Evolutionary conservation across 2,329 filamentous ascomycete genomes (phyloP), one percentile per base, ranked within the genome.

Genomic region (Lecanicillium sp.): DNA sequence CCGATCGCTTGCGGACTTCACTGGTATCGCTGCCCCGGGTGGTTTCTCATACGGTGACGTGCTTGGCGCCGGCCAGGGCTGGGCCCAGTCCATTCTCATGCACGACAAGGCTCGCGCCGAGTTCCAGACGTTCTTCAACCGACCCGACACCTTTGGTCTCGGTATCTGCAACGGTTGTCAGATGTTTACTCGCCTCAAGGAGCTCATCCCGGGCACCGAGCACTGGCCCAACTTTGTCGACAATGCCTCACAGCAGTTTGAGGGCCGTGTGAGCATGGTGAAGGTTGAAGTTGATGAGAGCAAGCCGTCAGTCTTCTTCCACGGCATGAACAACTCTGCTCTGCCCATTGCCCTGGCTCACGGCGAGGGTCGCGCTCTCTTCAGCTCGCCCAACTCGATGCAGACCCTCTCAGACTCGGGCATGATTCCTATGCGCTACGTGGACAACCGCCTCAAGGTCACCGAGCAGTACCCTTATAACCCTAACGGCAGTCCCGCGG

Each of bases 131-230:
- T 97, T 96, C 74, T 97, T 97, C 66, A 74, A 80, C 48, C 79
- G 92, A 20, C 76, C 81, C 4, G 87, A 96, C 57, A 97, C 92
- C 0, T 97, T 98, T 61, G 73, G 87, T 0, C 74, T 98, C 1
- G 92, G 92, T 51, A 87, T 97, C 25, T 97, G 92, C 74, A 98
- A 98, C 59, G 92, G 92, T 36, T 97, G 92, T 58, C 92, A 98
- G 62, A 94, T 97, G 78, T 69, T 97, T 29, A 84, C 84, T 5
- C 79, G 87, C 36, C 59, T 64, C 62, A 87, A 87, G 55, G 79
- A 83, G 43, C 69, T 95, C 38, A 94, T 96, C 46, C 89, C 88
- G 1, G 89, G 88, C n/a, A 79, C 88, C 1, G 68, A 76, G 47
- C 65, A 75, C 52, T 96, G 89, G 88, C 89, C 88, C 3, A 84